phyloP scores from a whole-genome alignment of 768 basidiomycete species.

The Tricholoma flavovirens region DNA sequence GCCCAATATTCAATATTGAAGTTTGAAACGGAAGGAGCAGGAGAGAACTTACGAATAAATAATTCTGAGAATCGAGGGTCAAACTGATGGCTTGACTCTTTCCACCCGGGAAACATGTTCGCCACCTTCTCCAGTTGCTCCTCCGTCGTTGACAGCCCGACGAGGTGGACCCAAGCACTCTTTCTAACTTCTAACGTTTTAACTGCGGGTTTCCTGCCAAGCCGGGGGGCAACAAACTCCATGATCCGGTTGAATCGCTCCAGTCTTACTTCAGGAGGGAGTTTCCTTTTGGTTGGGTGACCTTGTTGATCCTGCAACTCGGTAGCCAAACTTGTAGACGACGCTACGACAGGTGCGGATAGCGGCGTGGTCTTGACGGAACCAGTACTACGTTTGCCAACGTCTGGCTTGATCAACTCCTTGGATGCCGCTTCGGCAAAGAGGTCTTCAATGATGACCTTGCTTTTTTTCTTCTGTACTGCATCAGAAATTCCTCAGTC shows the following conservation, averaged over 20 bases:
- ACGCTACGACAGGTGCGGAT: not conserved
- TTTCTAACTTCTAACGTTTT: slow-evolving; percentile 34
- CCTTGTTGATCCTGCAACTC: not conserved
- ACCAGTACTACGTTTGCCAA: not conserved
- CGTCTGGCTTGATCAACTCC: slow-evolving; percentile 14
- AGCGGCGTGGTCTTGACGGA: not conserved
- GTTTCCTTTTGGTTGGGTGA: slow-evolving; percentile 11
- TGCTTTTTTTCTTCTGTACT: slow-evolving; percentile 29
- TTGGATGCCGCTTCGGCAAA: slow-evolving; percentile 21
- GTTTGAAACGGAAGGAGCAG: not conserved
- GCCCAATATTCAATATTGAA: not conserved
- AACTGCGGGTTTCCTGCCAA: slow-evolving; percentile 33
- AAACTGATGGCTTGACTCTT: slow-evolving; percentile 37
- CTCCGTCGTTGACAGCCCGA: slow-evolving; percentile 43
- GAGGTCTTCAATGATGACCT: slow-evolving; percentile 24
- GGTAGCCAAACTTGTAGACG: slow-evolving; percentile 7
- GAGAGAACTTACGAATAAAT: slow-evolving; percentile 46
- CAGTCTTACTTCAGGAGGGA: slow-evolving; percentile 26
- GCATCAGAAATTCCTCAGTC: not conserved
- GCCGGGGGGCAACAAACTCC: slow-evolving; percentile 30
- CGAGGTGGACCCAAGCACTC: slow-evolving; percentile 44
- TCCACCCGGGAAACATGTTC: slow-evolving; percentile 46
- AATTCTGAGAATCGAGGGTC: slow-evolving; percentile 34
- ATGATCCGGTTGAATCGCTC: slow-evolving; percentile 30
- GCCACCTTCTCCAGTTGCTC: slow-evolving; percentile 44